Evolutionary conservation across 257 asterid genomes (phyloP).

Genomic region (Voacanga thouarsii): DNA sequence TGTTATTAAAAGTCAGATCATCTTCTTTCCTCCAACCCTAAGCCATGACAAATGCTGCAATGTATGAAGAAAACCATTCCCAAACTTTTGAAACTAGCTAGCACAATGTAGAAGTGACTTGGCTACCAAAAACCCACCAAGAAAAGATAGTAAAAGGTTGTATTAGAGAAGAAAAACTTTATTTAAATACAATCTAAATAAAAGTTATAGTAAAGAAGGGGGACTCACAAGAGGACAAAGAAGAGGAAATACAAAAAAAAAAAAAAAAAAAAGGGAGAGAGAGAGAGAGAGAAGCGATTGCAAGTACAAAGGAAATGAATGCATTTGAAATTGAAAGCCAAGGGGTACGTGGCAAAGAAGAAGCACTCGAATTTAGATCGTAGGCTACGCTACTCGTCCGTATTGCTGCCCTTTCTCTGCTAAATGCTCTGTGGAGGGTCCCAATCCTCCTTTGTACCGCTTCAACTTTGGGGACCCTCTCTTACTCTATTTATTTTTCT

Average conservation of each 20-base stretch:
- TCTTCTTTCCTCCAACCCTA: too few relatives aligned
- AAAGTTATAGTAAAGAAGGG: not conserved
- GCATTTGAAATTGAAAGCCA: constrained; percentile 31
- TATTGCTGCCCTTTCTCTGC: constrained; percentile 26
- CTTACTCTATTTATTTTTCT: constrained; percentile 16
- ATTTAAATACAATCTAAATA: too few relatives aligned
- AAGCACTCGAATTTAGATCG: constrained; percentile 40
- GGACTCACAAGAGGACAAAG: constrained; percentile 21
- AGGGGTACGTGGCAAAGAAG: constrained; percentile 60
- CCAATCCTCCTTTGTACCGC: constrained; percentile 3
- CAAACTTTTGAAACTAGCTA: not conserved
- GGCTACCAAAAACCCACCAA: not conserved
- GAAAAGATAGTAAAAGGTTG: not conserved
- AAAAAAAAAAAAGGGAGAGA: too few relatives aligned
- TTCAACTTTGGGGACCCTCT: constrained; percentile 7
- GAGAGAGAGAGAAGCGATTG: not conserved
- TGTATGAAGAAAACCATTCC: too few relatives aligned
- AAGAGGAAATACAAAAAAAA: not conserved
- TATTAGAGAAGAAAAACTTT: too few relatives aligned
- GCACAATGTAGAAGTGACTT: not conserved
- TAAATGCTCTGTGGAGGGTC: constrained; percentile 12
- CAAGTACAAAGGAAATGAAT: constrained; percentile 10
- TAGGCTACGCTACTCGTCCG: constrained; percentile 24
- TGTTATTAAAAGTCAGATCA: too few relatives aligned
- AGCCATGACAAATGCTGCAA: not conserved